Evolutionary conservation across 495 filamentous ascomycete species (phyloP).

Genomic region (Aspergillus sclerotiicarbonarius): DNA sequence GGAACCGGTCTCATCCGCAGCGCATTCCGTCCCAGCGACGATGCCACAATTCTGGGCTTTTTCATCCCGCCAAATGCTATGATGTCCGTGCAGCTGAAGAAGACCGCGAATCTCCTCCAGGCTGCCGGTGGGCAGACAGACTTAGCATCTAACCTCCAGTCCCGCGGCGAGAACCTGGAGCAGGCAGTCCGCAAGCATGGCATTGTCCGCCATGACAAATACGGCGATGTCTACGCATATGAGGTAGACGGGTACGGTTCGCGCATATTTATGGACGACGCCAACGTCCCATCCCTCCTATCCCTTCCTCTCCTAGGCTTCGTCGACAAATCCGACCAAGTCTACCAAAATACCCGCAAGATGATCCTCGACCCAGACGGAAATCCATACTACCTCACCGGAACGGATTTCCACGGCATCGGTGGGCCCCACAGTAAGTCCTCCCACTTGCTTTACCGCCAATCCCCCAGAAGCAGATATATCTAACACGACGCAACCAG

Average conservation of each 20-base stretch:
- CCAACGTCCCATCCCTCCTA: constrained; percentile 88
- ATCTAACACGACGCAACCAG: constrained; percentile 18
- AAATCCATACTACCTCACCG: constrained; percentile 88
- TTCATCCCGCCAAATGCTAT: constrained; percentile 96
- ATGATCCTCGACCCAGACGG: constrained; percentile 78
- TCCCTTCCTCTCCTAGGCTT: constrained; percentile 88
- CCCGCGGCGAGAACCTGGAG: constrained; percentile 66
- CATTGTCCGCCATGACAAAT: constrained; percentile 79
- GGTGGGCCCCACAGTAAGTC: constrained; percentile 67
- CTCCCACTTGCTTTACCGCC: neutral
- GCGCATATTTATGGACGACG: constrained; percentile 92
- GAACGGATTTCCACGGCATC: constrained; percentile 80
- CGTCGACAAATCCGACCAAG: constrained; percentile 58
- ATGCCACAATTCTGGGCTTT: constrained; percentile 93
- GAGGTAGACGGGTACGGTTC: constrained; percentile 97
- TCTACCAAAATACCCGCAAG: constrained; percentile 86
- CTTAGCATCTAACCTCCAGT: constrained; percentile 51
- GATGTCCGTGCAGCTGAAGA: constrained; percentile 87
- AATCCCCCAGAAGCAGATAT: neutral
- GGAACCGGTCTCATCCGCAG: constrained; percentile 85
- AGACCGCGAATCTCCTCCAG: constrained; percentile 66
- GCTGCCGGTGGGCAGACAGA: constrained; percentile 52
- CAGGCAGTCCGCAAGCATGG: constrained; percentile 83
- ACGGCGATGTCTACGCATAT: constrained; percentile 89
- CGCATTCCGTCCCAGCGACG: constrained; percentile 94